Conservation (phyloP, 805 yeast genomes). For the Starmerella vitae region DNA sequence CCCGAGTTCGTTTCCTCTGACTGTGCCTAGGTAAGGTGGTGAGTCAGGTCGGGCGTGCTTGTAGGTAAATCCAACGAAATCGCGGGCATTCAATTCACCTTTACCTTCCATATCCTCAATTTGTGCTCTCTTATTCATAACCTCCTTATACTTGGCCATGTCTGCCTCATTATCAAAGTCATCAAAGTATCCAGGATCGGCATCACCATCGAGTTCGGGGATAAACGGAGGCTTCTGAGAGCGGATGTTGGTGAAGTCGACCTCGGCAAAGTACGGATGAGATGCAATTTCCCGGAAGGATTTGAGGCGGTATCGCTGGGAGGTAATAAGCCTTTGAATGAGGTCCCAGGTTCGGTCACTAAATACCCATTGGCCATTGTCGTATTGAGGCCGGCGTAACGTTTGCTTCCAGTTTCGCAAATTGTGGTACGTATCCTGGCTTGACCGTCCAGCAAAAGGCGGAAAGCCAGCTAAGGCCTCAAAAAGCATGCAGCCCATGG, state of each 20-base stretch:
- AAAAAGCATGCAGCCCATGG: conserved; percentile 91
- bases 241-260: conserved; percentile 63
- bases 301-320: conserved; percentile 60
- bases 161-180: conserved; percentile 93
- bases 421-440: conserved; percentile 90
- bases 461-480: conserved; percentile 95
- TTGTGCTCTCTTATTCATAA: conserved; percentile 78
- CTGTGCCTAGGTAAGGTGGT: conserved; percentile 11
- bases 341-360: conserved; percentile 94
- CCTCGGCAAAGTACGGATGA: conserved; percentile 72
- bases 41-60: conserved; percentile 46
- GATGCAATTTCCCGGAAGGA: conserved; percentile 68
- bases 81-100: conserved; percentile 43
- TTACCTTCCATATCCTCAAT: conserved; percentile 67
- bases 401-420: conserved; percentile 86
- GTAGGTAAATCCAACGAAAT: conserved; percentile 91
- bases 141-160: conserved; percentile 96
- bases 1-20: conserved; percentile 13
- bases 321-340: conserved; percentile 63
- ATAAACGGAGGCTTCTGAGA: conserved; percentile 79
- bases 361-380: conserved; percentile 80
- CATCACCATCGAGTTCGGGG: conserved; percentile 92
- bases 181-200: conserved; percentile 97
- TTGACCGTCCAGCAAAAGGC: conserved; percentile 86
- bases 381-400: conserved; percentile 77